Evolutionary conservation across 2,329 filamentous ascomycete genomes (phyloP).

Genomic region (Didymella segeticola): DNA sequence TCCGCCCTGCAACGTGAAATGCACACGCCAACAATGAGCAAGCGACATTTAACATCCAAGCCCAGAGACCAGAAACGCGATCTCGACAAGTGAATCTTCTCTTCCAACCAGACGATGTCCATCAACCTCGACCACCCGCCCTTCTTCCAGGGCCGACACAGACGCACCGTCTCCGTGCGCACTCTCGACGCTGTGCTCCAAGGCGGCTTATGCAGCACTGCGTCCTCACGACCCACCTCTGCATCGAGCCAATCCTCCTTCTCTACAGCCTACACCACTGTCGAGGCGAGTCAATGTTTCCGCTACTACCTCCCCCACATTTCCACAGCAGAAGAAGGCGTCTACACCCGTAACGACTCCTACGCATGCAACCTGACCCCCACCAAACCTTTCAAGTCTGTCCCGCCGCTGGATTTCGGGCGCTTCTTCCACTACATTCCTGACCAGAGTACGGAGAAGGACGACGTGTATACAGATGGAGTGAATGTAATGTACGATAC

Average conservation of each 20-base stretch:
- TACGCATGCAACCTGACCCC: background rate
- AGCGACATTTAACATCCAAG: background rate
- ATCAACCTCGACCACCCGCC: background rate
- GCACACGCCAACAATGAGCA: background rate
- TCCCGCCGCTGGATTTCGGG: background rate
- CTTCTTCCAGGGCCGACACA: background rate
- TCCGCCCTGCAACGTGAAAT: background rate
- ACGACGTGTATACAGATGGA: background rate
- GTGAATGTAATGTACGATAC: background rate
- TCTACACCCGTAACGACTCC: background rate
- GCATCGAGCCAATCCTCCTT: background rate
- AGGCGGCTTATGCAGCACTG: constrained; percentile 26
- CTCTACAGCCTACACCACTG: background rate
- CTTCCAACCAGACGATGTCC: background rate
- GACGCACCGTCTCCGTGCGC: background rate
- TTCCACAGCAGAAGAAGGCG: background rate
- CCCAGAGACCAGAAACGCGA: too few species aligned
- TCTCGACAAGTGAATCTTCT: background rate
- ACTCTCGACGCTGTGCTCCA: constrained; percentile 8
- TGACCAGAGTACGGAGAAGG: background rate
- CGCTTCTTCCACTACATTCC: background rate
- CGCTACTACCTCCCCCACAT: constrained; percentile 3
- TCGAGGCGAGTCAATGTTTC: background rate
- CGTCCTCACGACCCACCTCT: constrained; percentile 13
- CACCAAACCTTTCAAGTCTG: background rate